Evolutionary conservation across 768 basidiomycete genomes (phyloP).

Genomic region (Collybiopsis luxurians): DNA sequence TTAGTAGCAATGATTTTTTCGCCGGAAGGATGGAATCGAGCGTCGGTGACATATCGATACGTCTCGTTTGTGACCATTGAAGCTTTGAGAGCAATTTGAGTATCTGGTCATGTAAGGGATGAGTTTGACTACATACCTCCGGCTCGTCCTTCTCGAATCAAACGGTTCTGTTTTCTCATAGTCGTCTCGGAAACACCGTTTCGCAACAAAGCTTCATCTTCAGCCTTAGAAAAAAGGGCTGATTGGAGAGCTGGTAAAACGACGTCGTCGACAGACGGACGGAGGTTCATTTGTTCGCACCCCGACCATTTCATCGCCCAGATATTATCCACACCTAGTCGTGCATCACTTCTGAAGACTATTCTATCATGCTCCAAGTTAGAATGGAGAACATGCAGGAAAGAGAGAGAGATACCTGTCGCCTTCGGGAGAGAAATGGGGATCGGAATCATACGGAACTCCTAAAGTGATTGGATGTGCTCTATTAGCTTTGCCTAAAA

Average conservation of each 20-base stretch:
- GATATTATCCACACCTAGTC: slow-evolving; percentile 70
- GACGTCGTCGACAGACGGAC: not conserved
- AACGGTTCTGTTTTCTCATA: slow-evolving; percentile 31
- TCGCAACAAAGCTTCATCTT: slow-evolving; percentile 35
- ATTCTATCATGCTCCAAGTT: slow-evolving; percentile 27
- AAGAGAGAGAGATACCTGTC: slow-evolving; percentile 20
- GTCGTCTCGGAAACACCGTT: slow-evolving; percentile 34
- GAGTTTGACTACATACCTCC: slow-evolving; percentile 20
- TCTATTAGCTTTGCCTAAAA: not conserved
- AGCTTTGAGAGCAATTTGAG: slow-evolving; percentile 18
- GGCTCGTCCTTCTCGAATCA: slow-evolving; percentile 38
- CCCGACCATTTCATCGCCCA: slow-evolving; percentile 68
- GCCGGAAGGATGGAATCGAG: slow-evolving; percentile 69
- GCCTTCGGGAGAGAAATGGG: slow-evolving; percentile 69
- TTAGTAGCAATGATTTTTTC: slow-evolving; percentile 67
- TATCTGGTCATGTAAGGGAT: not conserved
- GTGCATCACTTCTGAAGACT: slow-evolving; percentile 74
- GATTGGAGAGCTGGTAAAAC: slow-evolving; percentile 20
- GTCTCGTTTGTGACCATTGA: slow-evolving; percentile 66
- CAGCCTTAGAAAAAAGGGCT: slow-evolving; percentile 23
- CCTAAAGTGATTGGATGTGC: slow-evolving; percentile 64
- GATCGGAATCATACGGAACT: slow-evolving; percentile 69
- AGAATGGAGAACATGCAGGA: too few relatives aligned
- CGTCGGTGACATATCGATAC: slow-evolving; percentile 66
- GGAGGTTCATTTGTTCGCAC: slow-evolving; percentile 54